Evolutionary conservation across 345 rosid species (phyloP).

Genomic region (Hibiscus mutabilis): DNA sequence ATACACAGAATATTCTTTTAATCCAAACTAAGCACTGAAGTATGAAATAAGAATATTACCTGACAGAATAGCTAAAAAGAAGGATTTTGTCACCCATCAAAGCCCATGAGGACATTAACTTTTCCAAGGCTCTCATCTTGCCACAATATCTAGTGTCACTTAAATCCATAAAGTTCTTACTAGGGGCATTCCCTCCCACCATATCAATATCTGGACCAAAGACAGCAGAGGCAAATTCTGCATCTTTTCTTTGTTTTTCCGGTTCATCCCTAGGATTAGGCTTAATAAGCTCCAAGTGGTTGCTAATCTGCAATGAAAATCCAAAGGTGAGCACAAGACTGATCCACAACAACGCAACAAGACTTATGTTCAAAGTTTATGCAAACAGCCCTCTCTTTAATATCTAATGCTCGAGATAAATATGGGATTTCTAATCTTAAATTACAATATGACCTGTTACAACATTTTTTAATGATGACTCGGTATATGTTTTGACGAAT

Average conservation of each 20-base stretch:
- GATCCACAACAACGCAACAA: neutral
- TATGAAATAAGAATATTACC: slow-evolving; percentile 31
- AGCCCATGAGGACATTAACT: slow-evolving; percentile 73
- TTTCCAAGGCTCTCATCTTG: slow-evolving; percentile 84
- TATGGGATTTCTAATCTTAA: neutral
- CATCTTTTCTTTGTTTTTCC: slow-evolving; percentile 82
- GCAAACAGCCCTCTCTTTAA: neutral
- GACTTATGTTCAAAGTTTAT: neutral
- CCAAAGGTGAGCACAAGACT: neutral
- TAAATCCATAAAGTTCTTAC: slow-evolving; percentile 73
- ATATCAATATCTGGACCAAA: slow-evolving; percentile 72
- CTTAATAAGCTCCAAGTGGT: slow-evolving; percentile 92
- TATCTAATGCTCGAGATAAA: neutral
- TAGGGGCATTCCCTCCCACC: slow-evolving; percentile 69
- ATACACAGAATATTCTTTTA: no score
- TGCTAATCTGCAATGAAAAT: slow-evolving; percentile 55
- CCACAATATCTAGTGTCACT: slow-evolving; percentile 87
- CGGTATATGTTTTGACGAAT: no score
- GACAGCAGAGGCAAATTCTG: slow-evolving; percentile 77
- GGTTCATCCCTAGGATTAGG: slow-evolving; percentile 85
- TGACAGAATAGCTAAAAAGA: slow-evolving; percentile 90
- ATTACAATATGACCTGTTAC: neutral
- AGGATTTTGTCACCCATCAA: slow-evolving; percentile 88
- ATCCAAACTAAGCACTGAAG: neutral
- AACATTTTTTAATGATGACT: neutral